Percentiles rank a stretch among this genome's conserved stretches.
These are phyloP conservation scores for Dendrobium officinale DNA, from an alignment of 106 monocot genomes.

Conservation along the genomic window DNA sequence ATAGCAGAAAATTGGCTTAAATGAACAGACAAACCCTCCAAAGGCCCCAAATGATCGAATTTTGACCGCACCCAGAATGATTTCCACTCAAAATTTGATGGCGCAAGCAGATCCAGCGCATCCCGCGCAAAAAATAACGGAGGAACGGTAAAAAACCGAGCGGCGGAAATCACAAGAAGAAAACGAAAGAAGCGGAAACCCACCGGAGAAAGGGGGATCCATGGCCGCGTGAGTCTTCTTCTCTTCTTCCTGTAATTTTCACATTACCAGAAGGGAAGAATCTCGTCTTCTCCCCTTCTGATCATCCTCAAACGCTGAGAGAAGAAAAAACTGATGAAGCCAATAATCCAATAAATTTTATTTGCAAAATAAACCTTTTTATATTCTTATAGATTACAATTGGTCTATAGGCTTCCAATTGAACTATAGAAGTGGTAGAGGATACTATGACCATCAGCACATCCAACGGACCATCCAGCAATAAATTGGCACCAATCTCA, in stretches of 20 bases:
- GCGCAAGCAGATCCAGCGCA: slow-evolving; percentile 7
- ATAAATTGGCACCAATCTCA: not conserved
- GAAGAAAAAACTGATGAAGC: not conserved
- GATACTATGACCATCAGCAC: not conserved
- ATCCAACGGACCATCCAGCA: not conserved
- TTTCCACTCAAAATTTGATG: not conserved
- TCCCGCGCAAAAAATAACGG: not conserved
- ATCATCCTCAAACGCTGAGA: not conserved
- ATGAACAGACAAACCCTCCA: not conserved
- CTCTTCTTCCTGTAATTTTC: slow-evolving; percentile 2
- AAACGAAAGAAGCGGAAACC: not conserved
- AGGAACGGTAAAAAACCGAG: not conserved
- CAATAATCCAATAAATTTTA: not conserved
- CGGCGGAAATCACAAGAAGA: slow-evolving; percentile 1
- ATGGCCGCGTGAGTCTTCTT: slow-evolving; percentile 7
- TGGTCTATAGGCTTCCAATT: not conserved
- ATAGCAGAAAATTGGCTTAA: not conserved
- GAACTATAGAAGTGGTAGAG: not conserved
- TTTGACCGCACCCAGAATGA: not conserved
- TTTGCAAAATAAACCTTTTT: not conserved
- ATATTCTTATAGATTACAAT: not conserved
- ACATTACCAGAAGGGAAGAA: not conserved
- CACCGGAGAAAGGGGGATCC: slow-evolving; percentile 28
- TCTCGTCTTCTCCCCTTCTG: not conserved
- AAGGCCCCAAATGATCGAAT: slow-evolving; percentile 4